Evolutionary conservation across 169 alveolate species (phyloP).

Genomic region (Cryptosporidium muris): DNA sequence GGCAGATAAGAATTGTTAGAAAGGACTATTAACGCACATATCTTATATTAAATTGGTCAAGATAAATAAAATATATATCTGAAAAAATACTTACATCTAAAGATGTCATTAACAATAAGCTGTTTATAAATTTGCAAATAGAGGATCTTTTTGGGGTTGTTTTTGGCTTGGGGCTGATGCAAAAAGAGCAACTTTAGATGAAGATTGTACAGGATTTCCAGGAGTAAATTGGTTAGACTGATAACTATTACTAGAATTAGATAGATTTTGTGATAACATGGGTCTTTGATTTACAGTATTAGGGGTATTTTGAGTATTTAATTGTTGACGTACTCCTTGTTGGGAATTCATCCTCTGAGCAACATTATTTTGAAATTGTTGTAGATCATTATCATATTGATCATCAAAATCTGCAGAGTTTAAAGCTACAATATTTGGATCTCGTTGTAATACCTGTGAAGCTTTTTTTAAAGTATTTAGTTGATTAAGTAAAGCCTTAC

Average conservation of each 20-base stretch:
- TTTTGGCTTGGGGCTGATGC: constrained; percentile 55
- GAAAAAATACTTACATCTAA: too few relatives aligned
- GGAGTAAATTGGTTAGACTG: constrained; percentile 26
- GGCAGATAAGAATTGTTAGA: too few relatives aligned
- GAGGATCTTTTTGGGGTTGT: constrained; percentile 58
- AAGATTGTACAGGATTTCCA: not conserved
- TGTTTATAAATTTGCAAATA: constrained; percentile 43
- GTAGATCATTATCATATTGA: constrained; percentile 54
- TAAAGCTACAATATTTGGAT: constrained; percentile 76
- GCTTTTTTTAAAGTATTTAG: constrained; percentile 83
- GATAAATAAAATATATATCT: too few relatives aligned
- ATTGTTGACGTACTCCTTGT: constrained; percentile 6
- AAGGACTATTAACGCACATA: too few relatives aligned
- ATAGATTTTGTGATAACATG: not conserved
- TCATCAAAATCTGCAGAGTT: constrained; percentile 57
- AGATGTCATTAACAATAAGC: too few relatives aligned
- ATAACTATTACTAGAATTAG: constrained; percentile 10
- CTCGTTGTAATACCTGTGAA: constrained; percentile 79
- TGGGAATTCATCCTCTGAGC: constrained; percentile 36
- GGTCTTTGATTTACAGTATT: not conserved
- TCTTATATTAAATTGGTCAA: too few relatives aligned
- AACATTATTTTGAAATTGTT: constrained; percentile 44
- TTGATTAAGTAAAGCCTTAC: constrained; percentile 78
- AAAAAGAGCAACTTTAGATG: constrained; percentile 48
- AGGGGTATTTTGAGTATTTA: constrained; percentile 18